These are phyloP conservation scores for Elaeis oleifera DNA, from an alignment of 202 grass and related monocot species.

Conservation along the genomic window DNA sequence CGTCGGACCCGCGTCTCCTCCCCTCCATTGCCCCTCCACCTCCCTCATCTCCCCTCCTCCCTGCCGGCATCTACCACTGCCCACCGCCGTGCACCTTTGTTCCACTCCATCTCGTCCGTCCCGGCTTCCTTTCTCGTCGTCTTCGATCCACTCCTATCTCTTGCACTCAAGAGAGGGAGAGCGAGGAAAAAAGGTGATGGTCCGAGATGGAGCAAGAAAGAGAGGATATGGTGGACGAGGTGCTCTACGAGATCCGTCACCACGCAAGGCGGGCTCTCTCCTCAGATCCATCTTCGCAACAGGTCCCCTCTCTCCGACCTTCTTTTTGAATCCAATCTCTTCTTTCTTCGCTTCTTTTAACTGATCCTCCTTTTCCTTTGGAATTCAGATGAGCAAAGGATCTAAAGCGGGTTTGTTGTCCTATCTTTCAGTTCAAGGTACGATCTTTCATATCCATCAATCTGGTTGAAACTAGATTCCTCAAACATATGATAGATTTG, in stretches of 20 bases:
- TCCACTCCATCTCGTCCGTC: no score
- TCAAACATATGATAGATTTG: no score
- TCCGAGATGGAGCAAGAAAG: neutral
- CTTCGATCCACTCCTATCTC: no score
- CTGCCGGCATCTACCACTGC: no score
- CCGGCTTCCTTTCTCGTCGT: no score
- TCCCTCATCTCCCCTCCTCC: no score
- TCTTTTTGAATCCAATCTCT: neutral
- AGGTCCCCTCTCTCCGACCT: neutral
- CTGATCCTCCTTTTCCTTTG: neutral
- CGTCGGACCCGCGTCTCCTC: no score
- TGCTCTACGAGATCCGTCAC: slow-evolving; percentile 71
- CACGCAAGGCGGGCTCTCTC: slow-evolving; percentile 53
- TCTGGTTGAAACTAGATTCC: no score
- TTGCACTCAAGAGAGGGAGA: no score
- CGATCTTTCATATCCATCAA: neutral
- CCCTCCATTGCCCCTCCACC: no score
- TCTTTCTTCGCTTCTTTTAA: neutral
- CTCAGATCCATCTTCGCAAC: slow-evolving; percentile 9
- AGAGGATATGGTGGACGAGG: slow-evolving; percentile 12
- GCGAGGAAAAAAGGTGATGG: no score
- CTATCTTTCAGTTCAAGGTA: slow-evolving; percentile 68
- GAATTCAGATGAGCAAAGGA: slow-evolving; percentile 25
- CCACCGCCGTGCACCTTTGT: no score
- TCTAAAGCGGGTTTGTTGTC: slow-evolving; percentile 44